phyloP scores from a whole-genome alignment of 768 basidiomycete species.

The Pholiota conissans region DNA sequence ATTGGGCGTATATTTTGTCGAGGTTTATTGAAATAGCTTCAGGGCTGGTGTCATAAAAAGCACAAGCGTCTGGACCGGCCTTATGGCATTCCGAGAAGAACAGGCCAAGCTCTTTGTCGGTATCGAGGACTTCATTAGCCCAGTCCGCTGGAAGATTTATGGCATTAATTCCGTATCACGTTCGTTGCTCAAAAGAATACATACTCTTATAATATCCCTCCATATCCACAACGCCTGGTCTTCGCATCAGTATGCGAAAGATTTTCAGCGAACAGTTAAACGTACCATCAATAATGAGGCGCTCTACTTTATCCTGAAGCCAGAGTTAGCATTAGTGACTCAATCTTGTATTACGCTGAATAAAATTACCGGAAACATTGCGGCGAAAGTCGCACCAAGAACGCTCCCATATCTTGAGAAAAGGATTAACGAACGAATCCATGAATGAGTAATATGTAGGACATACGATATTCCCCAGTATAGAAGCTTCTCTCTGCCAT shows the following conservation, averaged over 20 bases:
- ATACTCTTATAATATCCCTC: background rate
- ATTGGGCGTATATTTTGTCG: background rate
- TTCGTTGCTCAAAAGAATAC: background rate
- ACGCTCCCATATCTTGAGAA: background rate
- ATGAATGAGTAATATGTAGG: background rate
- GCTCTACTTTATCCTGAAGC: background rate
- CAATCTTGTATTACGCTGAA: background rate
- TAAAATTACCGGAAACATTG: background rate
- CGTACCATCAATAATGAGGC: background rate
- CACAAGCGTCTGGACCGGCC: background rate
- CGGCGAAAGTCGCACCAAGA: background rate
- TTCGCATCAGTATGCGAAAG: background rate
- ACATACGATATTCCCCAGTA: background rate
- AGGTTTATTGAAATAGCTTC: background rate
- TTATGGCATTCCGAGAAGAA: background rate
- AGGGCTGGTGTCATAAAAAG: background rate
- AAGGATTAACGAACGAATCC: background rate
- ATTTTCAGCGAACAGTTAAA: background rate
- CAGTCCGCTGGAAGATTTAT: background rate
- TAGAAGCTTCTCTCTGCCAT: background rate
- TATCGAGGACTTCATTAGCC: background rate
- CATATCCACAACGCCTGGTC: background rate
- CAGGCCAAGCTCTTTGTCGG: background rate
- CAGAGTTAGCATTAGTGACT: background rate
- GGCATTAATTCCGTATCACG: background rate